A percentile compares a stretch with the other conserved stretches of the same genome.
These are phyloP conservation scores for Ascochyta rabiei DNA, from an alignment of 2,329 filamentous ascomycete genomes.

Conservation along the genomic window DNA sequence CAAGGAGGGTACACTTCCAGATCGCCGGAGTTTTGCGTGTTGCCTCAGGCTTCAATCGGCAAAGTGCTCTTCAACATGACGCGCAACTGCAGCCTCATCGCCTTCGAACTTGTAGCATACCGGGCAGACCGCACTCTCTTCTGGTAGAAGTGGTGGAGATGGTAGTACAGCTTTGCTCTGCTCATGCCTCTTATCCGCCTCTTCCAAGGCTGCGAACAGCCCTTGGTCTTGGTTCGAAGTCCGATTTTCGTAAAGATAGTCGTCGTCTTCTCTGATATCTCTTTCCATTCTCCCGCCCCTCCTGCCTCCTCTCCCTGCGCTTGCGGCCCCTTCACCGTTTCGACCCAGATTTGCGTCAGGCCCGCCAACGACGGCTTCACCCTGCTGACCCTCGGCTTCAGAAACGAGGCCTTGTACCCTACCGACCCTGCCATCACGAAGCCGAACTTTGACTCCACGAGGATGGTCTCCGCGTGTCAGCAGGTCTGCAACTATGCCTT, in stretches of 20 bases:
- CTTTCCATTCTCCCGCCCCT: conserved; percentile 27
- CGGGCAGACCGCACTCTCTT: conserved; percentile 58
- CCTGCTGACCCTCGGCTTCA: conserved; percentile 26
- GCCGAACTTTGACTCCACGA: conserved; percentile 77
- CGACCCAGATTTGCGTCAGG: conserved; percentile 31
- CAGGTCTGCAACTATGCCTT: conserved; percentile 69
- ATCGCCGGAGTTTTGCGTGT: neutral
- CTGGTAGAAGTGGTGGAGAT: conserved; percentile 23
- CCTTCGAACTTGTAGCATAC: conserved; percentile 71
- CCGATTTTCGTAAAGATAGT: conserved; percentile 38
- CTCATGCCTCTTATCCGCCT: conserved; percentile 33
- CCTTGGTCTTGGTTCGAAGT: conserved; percentile 14
- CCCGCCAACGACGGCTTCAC: conserved; percentile 37
- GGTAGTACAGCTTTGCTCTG: conserved; percentile 34
- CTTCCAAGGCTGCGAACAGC: conserved; percentile 34
- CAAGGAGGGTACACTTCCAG: neutral
- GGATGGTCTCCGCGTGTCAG: conserved; percentile 77
- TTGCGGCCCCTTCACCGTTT: conserved; percentile 28
- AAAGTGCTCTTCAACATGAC: conserved; percentile 69
- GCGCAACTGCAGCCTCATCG: conserved; percentile 69
- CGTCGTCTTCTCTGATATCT: conserved; percentile 39
- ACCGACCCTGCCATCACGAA: conserved; percentile 73
- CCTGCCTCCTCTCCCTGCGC: conserved; percentile 14
- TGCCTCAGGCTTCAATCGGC: conserved; percentile 8
- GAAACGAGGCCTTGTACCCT: conserved; percentile 69